Evolutionary conservation across 139 green algal species (phyloP).

Genomic region (Ettlia oleoabundans): DNA sequence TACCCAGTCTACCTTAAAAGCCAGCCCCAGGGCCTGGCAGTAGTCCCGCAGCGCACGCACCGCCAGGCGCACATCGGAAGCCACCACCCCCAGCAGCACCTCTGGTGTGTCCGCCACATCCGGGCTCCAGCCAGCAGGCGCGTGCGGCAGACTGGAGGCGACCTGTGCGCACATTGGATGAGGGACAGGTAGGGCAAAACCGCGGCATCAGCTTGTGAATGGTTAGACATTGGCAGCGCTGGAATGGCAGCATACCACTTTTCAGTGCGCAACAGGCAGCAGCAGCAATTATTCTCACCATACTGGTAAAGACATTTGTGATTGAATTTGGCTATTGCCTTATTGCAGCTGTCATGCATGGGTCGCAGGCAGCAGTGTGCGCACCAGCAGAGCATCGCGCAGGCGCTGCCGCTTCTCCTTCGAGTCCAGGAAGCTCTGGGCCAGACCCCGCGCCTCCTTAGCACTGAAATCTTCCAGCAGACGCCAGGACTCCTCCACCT

Average conservation of each 20-base stretch:
- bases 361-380: neutral
- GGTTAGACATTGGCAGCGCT: too few relatives aligned
- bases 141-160: neutral
- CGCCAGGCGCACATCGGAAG: slow-evolving; percentile 62
- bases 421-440: slow-evolving; percentile 27
- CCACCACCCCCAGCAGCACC: slow-evolving; percentile 71
- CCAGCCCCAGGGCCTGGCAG: slow-evolving; percentile 54
- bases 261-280: neutral
- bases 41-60: slow-evolving; percentile 71
- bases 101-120: neutral
- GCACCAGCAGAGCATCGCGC: slow-evolving; percentile 19
- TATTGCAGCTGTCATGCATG: too few relatives aligned
- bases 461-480: slow-evolving; percentile 21
- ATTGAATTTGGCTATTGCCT: too few relatives aligned
- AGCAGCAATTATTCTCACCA: neutral
- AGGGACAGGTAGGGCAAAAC: neutral
- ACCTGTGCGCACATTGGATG: neutral
- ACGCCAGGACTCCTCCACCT: slow-evolving; percentile 26
- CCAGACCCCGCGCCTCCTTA: slow-evolving; percentile 28
- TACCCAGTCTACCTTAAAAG: slow-evolving; percentile 48
- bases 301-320: too few relatives aligned
- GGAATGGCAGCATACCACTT: neutral
- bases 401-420: slow-evolving; percentile 12
- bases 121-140: slow-evolving; percentile 36
- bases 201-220: too few relatives aligned